Evolutionary conservation across 352 stramenopile genomes (phyloP).

Genomic region (Globisporangium cylindrosporum): DNA sequence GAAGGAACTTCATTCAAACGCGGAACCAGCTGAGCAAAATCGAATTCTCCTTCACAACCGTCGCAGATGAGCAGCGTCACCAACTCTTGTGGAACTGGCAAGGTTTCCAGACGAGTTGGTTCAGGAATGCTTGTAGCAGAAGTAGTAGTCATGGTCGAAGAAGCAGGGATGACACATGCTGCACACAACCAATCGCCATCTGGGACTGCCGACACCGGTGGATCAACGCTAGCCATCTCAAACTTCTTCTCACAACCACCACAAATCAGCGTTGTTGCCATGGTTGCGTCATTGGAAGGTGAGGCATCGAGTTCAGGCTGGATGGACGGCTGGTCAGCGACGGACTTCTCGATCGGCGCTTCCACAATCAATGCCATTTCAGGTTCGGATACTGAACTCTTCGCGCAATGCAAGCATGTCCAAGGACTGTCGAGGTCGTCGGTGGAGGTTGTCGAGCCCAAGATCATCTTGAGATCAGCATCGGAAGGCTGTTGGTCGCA

Average conservation of each 20-base stretch:
- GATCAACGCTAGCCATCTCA: conserved; percentile 14
- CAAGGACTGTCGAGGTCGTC: neutral
- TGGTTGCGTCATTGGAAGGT: neutral
- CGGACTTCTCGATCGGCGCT: neutral
- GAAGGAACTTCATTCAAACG: conserved; percentile 22
- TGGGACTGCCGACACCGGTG: conserved; percentile 13
- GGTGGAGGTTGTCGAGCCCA: neutral
- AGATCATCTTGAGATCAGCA: conserved; percentile 20
- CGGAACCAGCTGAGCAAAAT: conserved; percentile 25
- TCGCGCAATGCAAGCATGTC: conserved; percentile 8
- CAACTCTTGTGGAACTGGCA: conserved; percentile 6
- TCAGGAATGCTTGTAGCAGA: neutral
- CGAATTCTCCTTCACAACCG: conserved; percentile 35
- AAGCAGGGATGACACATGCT: neutral
- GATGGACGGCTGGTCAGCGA: neutral
- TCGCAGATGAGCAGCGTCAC: conserved; percentile 40
- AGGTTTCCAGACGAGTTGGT: neutral
- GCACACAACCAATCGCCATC: conserved; percentile 32
- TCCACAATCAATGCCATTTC: neutral
- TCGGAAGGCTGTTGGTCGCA: conserved; percentile 29
- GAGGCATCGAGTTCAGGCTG: neutral
- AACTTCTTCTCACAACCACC: conserved; percentile 28
- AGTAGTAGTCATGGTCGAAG: neutral
- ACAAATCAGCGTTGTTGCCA: conserved; percentile 19
- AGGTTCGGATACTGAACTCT: neutral